Conservation (phyloP, 805 yeast genomes). For the Aciculoconidium aculeatum region DNA sequence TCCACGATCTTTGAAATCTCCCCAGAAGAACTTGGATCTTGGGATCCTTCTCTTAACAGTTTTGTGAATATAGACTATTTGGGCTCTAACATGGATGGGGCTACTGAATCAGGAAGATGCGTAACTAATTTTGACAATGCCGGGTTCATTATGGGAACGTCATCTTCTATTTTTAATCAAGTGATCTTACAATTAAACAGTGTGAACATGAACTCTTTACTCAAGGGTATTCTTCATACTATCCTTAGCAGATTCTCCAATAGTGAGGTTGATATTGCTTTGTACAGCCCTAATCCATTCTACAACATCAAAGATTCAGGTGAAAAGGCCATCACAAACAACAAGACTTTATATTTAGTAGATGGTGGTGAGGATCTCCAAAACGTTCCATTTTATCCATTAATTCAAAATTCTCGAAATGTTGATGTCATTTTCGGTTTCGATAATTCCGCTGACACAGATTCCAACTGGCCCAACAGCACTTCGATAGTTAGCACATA, state of each 20-base stretch:
- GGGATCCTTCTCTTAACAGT: constrained; percentile 33
- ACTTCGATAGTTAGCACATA: constrained; percentile 31
- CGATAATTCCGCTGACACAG: constrained; percentile 38
- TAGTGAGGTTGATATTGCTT: constrained; percentile 31
- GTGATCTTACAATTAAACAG: constrained; percentile 19
- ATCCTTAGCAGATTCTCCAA: constrained; percentile 21
- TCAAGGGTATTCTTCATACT: constrained; percentile 18
- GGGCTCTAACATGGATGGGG: constrained; percentile 17
- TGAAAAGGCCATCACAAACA: constrained; percentile 15
- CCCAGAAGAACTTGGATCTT: constrained; percentile 37
- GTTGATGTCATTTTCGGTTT: constrained; percentile 39
- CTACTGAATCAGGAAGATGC: constrained; percentile 14
- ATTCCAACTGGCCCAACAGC: constrained; percentile 39
- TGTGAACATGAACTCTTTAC: constrained; percentile 15
- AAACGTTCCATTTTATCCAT: constrained; percentile 36
- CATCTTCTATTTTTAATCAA: constrained; percentile 34
- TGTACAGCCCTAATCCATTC: constrained; percentile 38
- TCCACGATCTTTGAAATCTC: constrained; percentile 50
- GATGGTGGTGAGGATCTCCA: constrained; percentile 43
- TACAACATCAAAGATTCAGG: constrained; percentile 14
- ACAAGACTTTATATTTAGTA: constrained; percentile 30
- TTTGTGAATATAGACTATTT: constrained; percentile 26
- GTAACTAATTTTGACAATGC: constrained; percentile 31
- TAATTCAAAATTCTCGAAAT: constrained; percentile 29
- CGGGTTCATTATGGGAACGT: constrained; percentile 36